Evolutionary conservation across 2,329 filamentous ascomycete genomes (phyloP).

Genomic region (Ampelomyces quisqualis): DNA sequence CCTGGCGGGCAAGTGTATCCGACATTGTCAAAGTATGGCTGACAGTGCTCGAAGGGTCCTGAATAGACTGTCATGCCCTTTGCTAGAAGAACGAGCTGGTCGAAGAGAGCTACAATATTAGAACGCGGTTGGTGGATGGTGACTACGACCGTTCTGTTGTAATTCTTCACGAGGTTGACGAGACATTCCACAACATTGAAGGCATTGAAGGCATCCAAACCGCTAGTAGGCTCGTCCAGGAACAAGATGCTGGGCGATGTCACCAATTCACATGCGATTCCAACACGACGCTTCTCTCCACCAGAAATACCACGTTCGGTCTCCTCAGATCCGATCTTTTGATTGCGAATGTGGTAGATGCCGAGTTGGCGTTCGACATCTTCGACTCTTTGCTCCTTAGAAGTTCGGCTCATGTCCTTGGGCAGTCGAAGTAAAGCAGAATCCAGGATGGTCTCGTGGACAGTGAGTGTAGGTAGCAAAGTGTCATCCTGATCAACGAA

Average conservation of each 20-base stretch:
- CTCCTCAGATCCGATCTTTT: conserved; percentile 94
- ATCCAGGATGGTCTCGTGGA: conserved; percentile 95
- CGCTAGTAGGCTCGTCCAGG: conserved; percentile 94
- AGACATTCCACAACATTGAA: conserved; percentile 98
- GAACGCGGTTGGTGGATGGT: conserved; percentile 98
- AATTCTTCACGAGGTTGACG: conserved; percentile 90
- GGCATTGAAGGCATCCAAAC: conserved; percentile 93
- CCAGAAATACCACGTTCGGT: conserved; percentile 94
- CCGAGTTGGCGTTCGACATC: conserved; percentile 96
- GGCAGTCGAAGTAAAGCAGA: conserved; percentile 91
- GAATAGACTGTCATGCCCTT: conserved; percentile 91
- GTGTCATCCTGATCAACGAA: conserved; percentile 99
- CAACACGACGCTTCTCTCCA: conserved; percentile 92
- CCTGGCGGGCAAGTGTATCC: conserved; percentile 93
- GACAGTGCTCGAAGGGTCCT: conserved; percentile 83
- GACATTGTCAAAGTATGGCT: conserved; percentile 86
- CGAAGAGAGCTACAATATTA: conserved; percentile 96
- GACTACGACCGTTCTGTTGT: conserved; percentile 95
- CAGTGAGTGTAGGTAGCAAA: conserved; percentile 91
- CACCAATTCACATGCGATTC: conserved; percentile 95
- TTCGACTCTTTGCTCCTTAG: conserved; percentile 88
- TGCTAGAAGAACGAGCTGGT: conserved; percentile 86
- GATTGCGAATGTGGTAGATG: conserved; percentile 90
- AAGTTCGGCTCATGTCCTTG: conserved; percentile 78
- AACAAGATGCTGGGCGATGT: conserved; percentile 97